phyloP scores from a whole-genome alignment of 257 asterid genomes.

The Przewalskia tangutica region DNA sequence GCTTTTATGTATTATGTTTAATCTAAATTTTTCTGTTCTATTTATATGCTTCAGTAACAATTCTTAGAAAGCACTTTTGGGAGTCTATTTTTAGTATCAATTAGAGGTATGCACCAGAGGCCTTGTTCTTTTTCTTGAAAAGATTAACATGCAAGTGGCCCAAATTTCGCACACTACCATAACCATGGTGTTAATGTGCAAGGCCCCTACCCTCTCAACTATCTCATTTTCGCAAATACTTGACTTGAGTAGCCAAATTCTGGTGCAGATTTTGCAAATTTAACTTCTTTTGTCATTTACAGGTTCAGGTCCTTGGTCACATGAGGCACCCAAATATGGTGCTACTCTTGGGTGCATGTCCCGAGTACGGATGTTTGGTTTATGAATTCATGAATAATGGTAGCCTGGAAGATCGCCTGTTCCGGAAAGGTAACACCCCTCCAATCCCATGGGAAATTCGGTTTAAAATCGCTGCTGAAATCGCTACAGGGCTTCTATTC shows the following conservation, averaged over 20 bases:
- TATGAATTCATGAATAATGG: conserved; percentile 9
- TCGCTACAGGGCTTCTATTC: conserved; percentile 7
- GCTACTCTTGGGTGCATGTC: conserved; percentile 12
- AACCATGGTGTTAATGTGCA: too few species aligned
- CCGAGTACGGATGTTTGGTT: conserved; percentile 7
- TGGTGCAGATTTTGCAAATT: too few species aligned
- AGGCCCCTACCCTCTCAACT: neutral
- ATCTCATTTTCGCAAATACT: neutral
- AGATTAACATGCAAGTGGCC: neutral
- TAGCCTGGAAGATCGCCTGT: conserved; percentile 4
- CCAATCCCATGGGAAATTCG: conserved; percentile 11
- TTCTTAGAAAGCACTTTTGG: neutral
- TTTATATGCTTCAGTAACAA: neutral
- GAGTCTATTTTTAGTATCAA: neutral
- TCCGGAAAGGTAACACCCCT: conserved; percentile 11
- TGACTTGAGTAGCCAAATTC: too few species aligned
- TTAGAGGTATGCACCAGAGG: neutral
- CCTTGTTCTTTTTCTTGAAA: neutral
- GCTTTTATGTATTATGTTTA: neutral
- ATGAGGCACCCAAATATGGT: conserved; percentile 20
- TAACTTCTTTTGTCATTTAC: neutral
- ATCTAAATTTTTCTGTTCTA: neutral
- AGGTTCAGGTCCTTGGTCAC: conserved; percentile 17
- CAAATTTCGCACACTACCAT: neutral
- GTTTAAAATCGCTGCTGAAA: conserved; percentile 13